phyloP scores from a whole-genome alignment of 805 yeast genomes.

The Limtongozyma cylindracea region DNA sequence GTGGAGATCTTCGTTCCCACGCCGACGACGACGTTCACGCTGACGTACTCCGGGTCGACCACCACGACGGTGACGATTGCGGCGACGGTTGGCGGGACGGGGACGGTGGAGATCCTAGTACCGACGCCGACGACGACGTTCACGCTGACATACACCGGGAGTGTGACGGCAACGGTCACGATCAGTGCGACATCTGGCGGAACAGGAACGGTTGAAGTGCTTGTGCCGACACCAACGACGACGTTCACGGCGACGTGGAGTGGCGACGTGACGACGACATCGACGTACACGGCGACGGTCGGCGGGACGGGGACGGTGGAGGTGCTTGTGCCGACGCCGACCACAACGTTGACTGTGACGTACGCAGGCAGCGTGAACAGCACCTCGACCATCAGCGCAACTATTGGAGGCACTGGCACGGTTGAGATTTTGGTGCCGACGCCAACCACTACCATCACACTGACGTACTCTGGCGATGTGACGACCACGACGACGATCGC shows the following conservation, averaged over 20 bases:
- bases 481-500: neutral
- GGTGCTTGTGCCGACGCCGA: neutral
- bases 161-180: neutral
- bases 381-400: neutral
- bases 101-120: neutral
- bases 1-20: neutral
- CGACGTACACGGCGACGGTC: neutral
- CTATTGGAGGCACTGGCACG: neutral
- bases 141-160: neutral
- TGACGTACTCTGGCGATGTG: neutral
- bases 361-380: neutral
- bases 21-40: neutral
- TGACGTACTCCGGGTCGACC: neutral
- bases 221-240: neutral
- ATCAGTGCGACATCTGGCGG: neutral
- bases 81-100: neutral
- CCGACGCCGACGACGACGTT: neutral
- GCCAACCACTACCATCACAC: neutral
- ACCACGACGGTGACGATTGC: neutral
- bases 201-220: neutral
- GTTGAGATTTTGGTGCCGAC: too few relatives aligned
- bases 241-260: neutral
- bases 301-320: neutral
- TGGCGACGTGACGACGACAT: neutral
- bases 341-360: neutral